These are phyloP conservation scores for Pleurotus giganteus DNA, from an alignment of 768 basidiomycete genomes.

Conservation along the genomic window DNA sequence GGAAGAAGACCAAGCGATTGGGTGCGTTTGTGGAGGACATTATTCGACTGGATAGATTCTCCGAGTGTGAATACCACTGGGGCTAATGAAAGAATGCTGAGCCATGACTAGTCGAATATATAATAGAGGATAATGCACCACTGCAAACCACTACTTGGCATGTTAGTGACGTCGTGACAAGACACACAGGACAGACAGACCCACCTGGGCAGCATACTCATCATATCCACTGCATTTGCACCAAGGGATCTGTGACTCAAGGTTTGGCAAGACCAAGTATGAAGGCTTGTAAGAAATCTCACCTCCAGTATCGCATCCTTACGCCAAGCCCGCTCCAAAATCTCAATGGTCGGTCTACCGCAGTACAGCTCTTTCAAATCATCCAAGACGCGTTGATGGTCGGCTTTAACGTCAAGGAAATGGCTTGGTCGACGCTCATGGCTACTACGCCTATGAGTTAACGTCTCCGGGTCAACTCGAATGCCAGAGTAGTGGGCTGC, in stretches of 20 bases:
- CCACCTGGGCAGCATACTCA: slow-evolving; percentile 54
- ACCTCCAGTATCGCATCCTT: slow-evolving; percentile 59
- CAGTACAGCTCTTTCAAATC: slow-evolving; percentile 60
- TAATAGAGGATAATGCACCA: slow-evolving; percentile 34
- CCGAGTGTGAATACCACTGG: slow-evolving; percentile 51
- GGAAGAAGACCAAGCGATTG: slow-evolving; percentile 57
- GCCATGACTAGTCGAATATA: neutral
- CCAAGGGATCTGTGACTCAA: slow-evolving; percentile 48
- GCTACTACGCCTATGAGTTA: slow-evolving; percentile 38
- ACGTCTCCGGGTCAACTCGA: slow-evolving; percentile 35
- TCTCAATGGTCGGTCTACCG: slow-evolving; percentile 48
- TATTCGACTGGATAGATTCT: slow-evolving; percentile 48
- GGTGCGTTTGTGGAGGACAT: slow-evolving; percentile 59
- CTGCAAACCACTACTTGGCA: slow-evolving; percentile 43
- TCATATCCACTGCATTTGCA: slow-evolving; percentile 46
- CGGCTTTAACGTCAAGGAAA: no score
- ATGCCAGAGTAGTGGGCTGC: slow-evolving; percentile 64
- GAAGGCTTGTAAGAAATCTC: no score
- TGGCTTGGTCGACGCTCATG: no score
- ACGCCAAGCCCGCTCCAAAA: slow-evolving; percentile 52
- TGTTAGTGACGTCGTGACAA: neutral
- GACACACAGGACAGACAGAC: slow-evolving; percentile 15
- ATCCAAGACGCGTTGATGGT: slow-evolving; percentile 46
- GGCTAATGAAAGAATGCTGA: slow-evolving; percentile 33
- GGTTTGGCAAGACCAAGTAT: no score